Evolutionary conservation across 768 basidiomycete species (phyloP).

Genomic region (Xerocomellus intermedius): DNA sequence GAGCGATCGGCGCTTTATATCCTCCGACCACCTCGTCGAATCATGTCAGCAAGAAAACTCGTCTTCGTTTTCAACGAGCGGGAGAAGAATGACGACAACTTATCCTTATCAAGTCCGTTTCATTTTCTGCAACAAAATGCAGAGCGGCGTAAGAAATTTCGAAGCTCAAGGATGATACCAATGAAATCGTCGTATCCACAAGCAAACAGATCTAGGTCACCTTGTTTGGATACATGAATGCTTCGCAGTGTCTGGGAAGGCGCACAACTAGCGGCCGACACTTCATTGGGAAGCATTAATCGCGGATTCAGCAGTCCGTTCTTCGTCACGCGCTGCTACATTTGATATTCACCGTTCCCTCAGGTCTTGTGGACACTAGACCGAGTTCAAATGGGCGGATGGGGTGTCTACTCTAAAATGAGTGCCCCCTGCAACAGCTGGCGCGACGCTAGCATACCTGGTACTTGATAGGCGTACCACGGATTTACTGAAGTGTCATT

Average conservation of each 20-base stretch:
- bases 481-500: not conserved
- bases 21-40: not conserved
- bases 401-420: not conserved
- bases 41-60: not conserved
- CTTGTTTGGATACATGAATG: not conserved
- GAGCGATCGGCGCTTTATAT: not conserved
- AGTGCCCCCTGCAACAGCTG: not conserved
- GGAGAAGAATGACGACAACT: not conserved
- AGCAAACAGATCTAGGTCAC: not conserved
- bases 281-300: no score
- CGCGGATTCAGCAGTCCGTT: not conserved
- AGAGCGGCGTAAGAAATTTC: not conserved
- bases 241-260: not conserved
- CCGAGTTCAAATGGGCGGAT: not conserved
- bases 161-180: not conserved
- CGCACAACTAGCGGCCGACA: not conserved
- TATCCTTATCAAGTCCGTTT: not conserved
- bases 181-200: not conserved
- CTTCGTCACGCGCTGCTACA: not conserved
- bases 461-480: not conserved
- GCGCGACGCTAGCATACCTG: not conserved
- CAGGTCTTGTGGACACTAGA: not conserved
- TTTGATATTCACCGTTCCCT: not conserved
- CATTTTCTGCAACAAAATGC: not conserved
- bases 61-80: not conserved